These are phyloP conservation scores for Pleurotus eryngii DNA, from an alignment of 768 basidiomycete genomes.

Conservation along the genomic window DNA sequence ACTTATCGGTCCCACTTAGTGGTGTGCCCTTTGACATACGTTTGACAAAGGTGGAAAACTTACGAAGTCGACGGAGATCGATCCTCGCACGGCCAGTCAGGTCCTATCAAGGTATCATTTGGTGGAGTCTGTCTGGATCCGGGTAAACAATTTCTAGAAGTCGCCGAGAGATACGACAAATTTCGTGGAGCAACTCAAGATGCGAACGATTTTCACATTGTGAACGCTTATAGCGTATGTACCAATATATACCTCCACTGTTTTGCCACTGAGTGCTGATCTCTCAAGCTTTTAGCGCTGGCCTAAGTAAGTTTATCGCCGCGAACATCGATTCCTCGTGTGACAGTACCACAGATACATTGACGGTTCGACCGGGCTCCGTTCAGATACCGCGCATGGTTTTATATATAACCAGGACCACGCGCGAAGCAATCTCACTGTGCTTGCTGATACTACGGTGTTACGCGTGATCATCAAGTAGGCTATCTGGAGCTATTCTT, in stretches of 20 bases:
- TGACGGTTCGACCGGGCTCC: slow-evolving; percentile 43
- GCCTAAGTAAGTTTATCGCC: not conserved
- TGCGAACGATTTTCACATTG: not conserved
- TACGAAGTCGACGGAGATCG: slow-evolving; percentile 23
- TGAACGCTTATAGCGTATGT: not conserved
- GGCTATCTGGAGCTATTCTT: slow-evolving; percentile 27
- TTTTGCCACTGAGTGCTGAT: not conserved
- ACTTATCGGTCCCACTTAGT: not conserved
- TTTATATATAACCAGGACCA: slow-evolving; percentile 47
- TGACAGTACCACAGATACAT: slow-evolving; percentile 43
- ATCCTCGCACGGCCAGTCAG: slow-evolving; percentile 32
- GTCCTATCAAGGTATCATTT: slow-evolving; percentile 24
- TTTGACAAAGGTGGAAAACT: slow-evolving; percentile 26
- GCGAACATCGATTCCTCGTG: too few species aligned
- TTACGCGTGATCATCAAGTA: slow-evolving; percentile 41
- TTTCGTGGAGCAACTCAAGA: not conserved
- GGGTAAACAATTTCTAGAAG: slow-evolving; percentile 3
- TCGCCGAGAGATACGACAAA: not conserved
- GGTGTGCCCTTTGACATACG: not conserved
- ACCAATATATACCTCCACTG: not conserved
- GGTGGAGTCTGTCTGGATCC: slow-evolving; percentile 2
- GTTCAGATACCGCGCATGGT: slow-evolving; percentile 53
- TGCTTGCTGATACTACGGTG: slow-evolving; percentile 39
- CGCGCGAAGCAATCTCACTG: slow-evolving; percentile 37
- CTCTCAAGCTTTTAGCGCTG: not conserved